Percentiles rank a stretch among this genome's conserved stretches.
Conservation (phyloP, 768 basidiomycete species). For the Pholiota conissans region DNA sequence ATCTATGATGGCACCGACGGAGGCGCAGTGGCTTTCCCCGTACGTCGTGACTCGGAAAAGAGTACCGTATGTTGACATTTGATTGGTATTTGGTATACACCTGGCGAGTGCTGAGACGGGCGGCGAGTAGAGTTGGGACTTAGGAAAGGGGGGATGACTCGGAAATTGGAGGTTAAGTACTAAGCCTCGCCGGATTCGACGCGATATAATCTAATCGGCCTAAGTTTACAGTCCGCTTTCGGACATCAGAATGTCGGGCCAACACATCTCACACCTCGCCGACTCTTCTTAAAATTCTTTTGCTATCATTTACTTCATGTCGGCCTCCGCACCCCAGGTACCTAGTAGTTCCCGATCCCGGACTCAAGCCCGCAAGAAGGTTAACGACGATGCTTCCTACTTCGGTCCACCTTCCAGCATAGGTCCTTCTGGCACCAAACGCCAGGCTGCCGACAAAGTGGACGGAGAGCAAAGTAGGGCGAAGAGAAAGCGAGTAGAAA, state of each 20-base stretch:
- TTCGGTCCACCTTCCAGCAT: slow-evolving; percentile 51
- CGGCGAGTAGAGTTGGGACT: neutral
- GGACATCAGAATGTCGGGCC: neutral
- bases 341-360: slow-evolving; percentile 58
- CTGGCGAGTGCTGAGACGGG: too few species aligned
- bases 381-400: slow-evolving; percentile 71
- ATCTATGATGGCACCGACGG: slow-evolving; percentile 96
- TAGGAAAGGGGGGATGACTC: neutral
- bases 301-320: slow-evolving; percentile 33
- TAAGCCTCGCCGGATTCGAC: neutral
- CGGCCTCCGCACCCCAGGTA: slow-evolving; percentile 28
- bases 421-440: slow-evolving; percentile 50
- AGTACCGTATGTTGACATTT: slow-evolving; percentile 90
- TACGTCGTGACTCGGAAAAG: slow-evolving; percentile 95
- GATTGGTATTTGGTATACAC: too few species aligned
- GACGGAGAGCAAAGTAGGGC: slow-evolving; percentile 69
- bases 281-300: slow-evolving; percentile 4
- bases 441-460: slow-evolving; percentile 64
- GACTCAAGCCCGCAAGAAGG: slow-evolving; percentile 61
- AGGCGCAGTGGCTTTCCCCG: slow-evolving; percentile 96
- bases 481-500: slow-evolving; percentile 72
- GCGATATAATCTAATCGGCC: slow-evolving; percentile 16
- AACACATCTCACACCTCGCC: slow-evolving; percentile 13
- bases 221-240: slow-evolving; percentile 16
- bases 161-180: neutral